Evolutionary conservation across 768 basidiomycete genomes (phyloP).

Genomic region (Tricholoma terreum): DNA sequence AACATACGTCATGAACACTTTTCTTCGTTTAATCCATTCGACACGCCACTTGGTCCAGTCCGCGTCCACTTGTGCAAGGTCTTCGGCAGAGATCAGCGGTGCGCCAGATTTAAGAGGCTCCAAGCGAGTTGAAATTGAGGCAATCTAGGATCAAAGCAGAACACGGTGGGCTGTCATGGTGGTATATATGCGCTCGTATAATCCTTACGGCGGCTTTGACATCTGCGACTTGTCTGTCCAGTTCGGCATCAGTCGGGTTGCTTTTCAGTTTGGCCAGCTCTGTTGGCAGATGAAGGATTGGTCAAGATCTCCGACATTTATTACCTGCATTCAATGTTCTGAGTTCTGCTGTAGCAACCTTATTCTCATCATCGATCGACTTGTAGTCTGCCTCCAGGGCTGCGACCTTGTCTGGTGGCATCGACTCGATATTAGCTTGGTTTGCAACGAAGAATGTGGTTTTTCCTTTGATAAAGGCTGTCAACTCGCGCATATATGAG

Average conservation of each 20-base stretch:
- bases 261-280: conserved; percentile 64
- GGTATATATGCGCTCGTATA: background rate
- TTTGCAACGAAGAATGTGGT: conserved; percentile 86
- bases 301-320: conserved; percentile 9
- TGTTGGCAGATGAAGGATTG: conserved; percentile 25
- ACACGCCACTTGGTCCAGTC: conserved; percentile 80
- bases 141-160: conserved; percentile 38
- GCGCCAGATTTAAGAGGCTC: conserved; percentile 65
- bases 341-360: conserved; percentile 45
- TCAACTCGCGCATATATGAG: conserved; percentile 12
- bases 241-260: conserved; percentile 67
- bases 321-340: conserved; percentile 48
- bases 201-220: conserved; percentile 48
- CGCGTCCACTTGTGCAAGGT: conserved; percentile 61
- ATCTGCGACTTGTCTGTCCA: conserved; percentile 52
- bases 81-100: conserved; percentile 66
- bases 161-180: background rate
- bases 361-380: conserved; percentile 57
- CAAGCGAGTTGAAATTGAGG: conserved; percentile 47
- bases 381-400: conserved; percentile 60
- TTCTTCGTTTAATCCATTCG: conserved; percentile 77
- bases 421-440: conserved; percentile 65
- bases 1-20: conserved; percentile 71
- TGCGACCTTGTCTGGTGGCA: conserved; percentile 59
- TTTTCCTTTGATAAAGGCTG: conserved; percentile 53